These are phyloP conservation scores for Talaromyces proteolyticus DNA, from an alignment of 495 filamentous ascomycete genomes.

Conservation along the genomic window DNA sequence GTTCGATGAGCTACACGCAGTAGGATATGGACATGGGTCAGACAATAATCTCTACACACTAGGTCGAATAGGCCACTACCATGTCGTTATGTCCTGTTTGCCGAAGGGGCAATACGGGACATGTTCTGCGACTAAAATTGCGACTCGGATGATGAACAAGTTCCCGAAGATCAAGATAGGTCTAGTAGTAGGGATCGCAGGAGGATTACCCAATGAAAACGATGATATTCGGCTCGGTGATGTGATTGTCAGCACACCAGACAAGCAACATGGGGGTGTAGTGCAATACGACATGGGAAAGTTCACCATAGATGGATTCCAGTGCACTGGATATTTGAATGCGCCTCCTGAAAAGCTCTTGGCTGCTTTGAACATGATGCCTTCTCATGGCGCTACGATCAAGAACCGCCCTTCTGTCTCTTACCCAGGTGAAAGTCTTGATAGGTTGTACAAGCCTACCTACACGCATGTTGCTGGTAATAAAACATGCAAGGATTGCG, in stretches of 20 bases:
- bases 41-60: neutral
- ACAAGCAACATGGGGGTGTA: conserved; percentile 6
- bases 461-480: neutral
- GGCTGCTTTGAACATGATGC: neutral
- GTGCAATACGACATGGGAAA: conserved; percentile 21
- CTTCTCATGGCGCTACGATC: neutral
- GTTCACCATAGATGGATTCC: conserved; percentile 10
- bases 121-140: conserved; percentile 19
- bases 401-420: neutral
- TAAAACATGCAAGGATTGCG: neutral
- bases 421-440: neutral
- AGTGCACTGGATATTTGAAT: conserved; percentile 13
- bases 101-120: conserved; percentile 26
- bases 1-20: conserved; percentile 6
- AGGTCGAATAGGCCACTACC: conserved; percentile 11
- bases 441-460: neutral
- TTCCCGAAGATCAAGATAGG: conserved; percentile 32
- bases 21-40: neutral
- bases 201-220: conserved; percentile 21
- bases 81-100: conserved; percentile 32
- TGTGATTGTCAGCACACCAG: conserved; percentile 15
- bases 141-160: conserved; percentile 18
- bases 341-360: neutral
- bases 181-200: conserved; percentile 46
- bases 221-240: conserved; percentile 21